Evolutionary conservation across 176 grass and related monocot species (phyloP).

Genomic region (Oryza glumipatula): DNA sequence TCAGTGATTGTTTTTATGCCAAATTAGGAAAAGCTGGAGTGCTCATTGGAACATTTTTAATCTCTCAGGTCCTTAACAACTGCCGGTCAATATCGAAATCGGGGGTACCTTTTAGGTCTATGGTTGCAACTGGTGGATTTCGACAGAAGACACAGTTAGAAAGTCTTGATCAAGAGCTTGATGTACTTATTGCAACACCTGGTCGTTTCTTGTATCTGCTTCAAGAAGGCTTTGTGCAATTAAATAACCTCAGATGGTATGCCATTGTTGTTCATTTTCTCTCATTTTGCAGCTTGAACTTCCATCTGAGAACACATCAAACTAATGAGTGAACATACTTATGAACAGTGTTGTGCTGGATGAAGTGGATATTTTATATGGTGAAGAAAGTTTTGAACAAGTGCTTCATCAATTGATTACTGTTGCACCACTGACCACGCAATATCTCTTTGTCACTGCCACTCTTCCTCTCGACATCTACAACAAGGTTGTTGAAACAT

Average conservation of each 20-base stretch:
- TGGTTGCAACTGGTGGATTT: slow-evolving; percentile 93
- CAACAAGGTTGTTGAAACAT: slow-evolving; percentile 85
- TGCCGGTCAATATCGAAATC: slow-evolving; percentile 77
- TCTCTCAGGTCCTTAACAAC: slow-evolving; percentile 77
- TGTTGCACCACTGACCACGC: slow-evolving; percentile 71
- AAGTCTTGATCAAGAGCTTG: slow-evolving; percentile 80
- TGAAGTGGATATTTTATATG: slow-evolving; percentile 92
- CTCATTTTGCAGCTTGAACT: background rate
- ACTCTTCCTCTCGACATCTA: slow-evolving; percentile 92
- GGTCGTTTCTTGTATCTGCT: slow-evolving; percentile 86
- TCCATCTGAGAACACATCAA: background rate
- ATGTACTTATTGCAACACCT: slow-evolving; percentile 88
- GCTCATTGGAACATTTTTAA: background rate
- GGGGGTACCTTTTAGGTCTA: slow-evolving; percentile 87
- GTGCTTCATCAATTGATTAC: slow-evolving; percentile 77
- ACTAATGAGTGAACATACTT: background rate
- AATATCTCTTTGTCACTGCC: slow-evolving; percentile 94
- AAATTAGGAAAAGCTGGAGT: background rate
- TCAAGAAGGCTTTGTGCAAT: slow-evolving; percentile 77
- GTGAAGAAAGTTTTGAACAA: slow-evolving; percentile 89
- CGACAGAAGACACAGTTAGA: slow-evolving; percentile 89
- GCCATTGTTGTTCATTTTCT: background rate
- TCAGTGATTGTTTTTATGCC: background rate
- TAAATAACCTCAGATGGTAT: slow-evolving; percentile 87
- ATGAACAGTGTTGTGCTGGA: slow-evolving; percentile 77